Conservation (phyloP, 345 rosid species). For the Citrus unshiu region DNA sequence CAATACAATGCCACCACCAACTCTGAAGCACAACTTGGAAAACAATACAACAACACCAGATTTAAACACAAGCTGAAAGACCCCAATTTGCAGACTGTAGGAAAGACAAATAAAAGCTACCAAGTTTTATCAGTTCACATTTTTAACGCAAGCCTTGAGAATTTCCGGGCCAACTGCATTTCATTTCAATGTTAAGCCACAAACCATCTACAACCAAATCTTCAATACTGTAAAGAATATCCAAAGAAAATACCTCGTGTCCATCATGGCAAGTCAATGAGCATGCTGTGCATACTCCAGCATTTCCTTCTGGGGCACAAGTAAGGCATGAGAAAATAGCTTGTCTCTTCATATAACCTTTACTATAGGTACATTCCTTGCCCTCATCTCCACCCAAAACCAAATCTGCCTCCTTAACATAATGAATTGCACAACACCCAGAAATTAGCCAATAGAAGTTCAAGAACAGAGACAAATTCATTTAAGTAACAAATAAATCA, state of each 20-base stretch:
- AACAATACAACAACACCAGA: not conserved
- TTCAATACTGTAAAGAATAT: not conserved
- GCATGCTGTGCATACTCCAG: constrained; percentile 96
- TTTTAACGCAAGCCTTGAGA: not conserved
- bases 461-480: not conserved
- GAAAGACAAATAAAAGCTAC: not conserved
- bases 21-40: not conserved
- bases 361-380: constrained; percentile 80
- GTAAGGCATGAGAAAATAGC: constrained; percentile 93
- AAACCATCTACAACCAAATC: not conserved
- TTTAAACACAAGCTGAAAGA: not conserved
- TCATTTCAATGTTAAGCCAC: not conserved
- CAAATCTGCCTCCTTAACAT: constrained; percentile 78
- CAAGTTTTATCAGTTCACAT: not conserved
- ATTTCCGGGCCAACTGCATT: not conserved
- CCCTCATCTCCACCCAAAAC: constrained; percentile 99
- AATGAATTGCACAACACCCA: constrained; percentile 1
- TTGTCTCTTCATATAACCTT: constrained; percentile 90
- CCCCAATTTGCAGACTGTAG: not conserved
- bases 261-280: constrained; percentile 95
- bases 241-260: constrained; percentile 62
- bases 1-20: not conserved
- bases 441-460: not conserved
- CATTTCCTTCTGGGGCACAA: constrained; percentile 85
- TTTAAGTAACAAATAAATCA: not conserved